Conservation (phyloP, 1,284 basidiomycete genomes). For the Cryptococcus sp. region DNA sequence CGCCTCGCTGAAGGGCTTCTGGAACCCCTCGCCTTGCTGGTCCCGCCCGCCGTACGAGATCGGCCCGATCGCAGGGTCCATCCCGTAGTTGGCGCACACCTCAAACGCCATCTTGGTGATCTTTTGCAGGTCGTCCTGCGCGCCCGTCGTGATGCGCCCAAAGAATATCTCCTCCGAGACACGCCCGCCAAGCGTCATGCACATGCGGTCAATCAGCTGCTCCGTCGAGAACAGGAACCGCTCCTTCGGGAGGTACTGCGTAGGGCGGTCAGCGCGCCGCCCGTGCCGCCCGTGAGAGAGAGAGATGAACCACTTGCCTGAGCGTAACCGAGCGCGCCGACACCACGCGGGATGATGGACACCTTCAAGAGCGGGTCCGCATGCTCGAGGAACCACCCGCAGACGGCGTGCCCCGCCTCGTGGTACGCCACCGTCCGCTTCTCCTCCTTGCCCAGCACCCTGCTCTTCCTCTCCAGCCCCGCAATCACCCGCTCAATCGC, state of each 20-base stretch:
- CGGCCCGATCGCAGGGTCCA: slow-evolving; percentile 92
- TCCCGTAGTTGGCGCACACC: slow-evolving; percentile 86
- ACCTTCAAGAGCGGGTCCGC: slow-evolving; percentile 97
- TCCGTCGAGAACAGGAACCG: slow-evolving; percentile 93
- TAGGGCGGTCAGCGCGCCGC: slow-evolving; percentile 10
- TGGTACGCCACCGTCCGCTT: slow-evolving; percentile 99
- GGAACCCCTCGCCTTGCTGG: slow-evolving; percentile 80
- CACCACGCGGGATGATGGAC: slow-evolving; percentile 95
- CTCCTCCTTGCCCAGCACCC: slow-evolving; percentile 89
- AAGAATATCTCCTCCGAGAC: slow-evolving; percentile 99
- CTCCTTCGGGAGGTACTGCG: slow-evolving; percentile 87
- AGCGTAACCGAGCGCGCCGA: slow-evolving; percentile 94
- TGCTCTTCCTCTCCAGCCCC: slow-evolving; percentile 91
- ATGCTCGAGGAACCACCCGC: slow-evolving; percentile 97
- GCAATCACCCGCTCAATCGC: slow-evolving; percentile 98
- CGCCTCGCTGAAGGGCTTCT: slow-evolving; percentile 97
- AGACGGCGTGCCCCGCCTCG: slow-evolving; percentile 97
- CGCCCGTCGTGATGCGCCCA: slow-evolving; percentile 91
- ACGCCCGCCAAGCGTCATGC: slow-evolving; percentile 98
- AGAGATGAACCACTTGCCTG: slow-evolving; percentile 58
- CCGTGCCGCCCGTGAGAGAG: too few relatives aligned
- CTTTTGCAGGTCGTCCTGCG: slow-evolving; percentile 96
- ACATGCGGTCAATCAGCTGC: slow-evolving; percentile 92
- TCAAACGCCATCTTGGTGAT: slow-evolving; percentile 98
- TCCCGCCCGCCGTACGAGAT: slow-evolving; percentile 88